Evolutionary conservation across 306 rosid species (phyloP).

Genomic region (Leucaena leucocephala): DNA sequence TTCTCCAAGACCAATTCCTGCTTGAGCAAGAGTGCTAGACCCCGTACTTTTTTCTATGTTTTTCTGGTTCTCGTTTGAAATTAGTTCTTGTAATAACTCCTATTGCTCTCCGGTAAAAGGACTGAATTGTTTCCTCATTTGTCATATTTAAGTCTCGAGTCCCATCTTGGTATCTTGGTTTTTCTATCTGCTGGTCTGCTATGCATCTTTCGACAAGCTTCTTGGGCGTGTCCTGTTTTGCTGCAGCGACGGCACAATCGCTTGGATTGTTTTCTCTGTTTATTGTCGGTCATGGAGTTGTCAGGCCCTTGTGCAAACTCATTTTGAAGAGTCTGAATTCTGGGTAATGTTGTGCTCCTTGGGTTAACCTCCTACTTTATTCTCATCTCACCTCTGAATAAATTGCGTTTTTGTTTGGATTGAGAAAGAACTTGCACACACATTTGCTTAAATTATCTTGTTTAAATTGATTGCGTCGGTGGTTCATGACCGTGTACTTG

Average conservation of each 20-base stretch:
- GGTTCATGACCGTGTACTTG: too few species aligned
- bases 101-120: not conserved
- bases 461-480: too few species aligned
- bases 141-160: not conserved
- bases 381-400: not conserved
- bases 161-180: not conserved
- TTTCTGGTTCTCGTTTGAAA: not conserved
- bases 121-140: not conserved
- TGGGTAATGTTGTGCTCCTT: not conserved
- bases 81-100: not conserved
- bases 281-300: not conserved
- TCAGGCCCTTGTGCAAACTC: not conserved
- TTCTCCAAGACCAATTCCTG: not conserved
- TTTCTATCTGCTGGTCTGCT: not conserved
- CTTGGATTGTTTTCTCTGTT: not conserved
- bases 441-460: too few species aligned
- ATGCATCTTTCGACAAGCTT: not conserved
- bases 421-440: too few species aligned
- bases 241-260: not conserved
- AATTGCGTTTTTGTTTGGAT: too few species aligned
- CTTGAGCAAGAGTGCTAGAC: not conserved
- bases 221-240: not conserved
- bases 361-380: not conserved
- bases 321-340: not conserved
- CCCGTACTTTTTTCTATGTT: not conserved